Evolutionary conservation across 2,329 filamentous ascomycete species (phyloP).

Genomic region (Blastomyces parvus): DNA sequence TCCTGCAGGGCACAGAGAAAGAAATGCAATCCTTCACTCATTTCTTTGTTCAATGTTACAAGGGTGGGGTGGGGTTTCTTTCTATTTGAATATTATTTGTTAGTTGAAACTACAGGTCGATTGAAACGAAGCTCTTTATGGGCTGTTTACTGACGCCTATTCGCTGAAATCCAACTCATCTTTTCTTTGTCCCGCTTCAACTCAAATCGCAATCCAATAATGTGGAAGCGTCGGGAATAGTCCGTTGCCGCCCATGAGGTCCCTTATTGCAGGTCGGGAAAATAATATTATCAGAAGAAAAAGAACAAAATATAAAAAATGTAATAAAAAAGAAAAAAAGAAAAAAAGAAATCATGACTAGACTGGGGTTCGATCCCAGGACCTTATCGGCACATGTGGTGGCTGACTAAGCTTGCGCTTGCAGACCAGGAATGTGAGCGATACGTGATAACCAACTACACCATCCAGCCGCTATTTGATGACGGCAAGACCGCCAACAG

Average conservation of each 20-base stretch:
- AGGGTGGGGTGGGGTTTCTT: background rate
- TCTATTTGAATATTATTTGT: background rate
- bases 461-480: constrained; percentile 7
- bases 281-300: no score
- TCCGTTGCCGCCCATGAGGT: background rate
- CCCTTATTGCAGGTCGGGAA: background rate
- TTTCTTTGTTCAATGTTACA: background rate
- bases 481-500: background rate
- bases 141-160: background rate
- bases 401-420: background rate
- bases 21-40: background rate
- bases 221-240: background rate
- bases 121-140: background rate
- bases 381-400: constrained; percentile 14
- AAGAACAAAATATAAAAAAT: no score
- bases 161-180: background rate
- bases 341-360: constrained; percentile 11
- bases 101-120: background rate
- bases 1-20: constrained; percentile 7
- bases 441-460: constrained; percentile 10
- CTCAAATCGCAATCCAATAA: background rate
- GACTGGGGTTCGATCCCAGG: constrained; percentile 20
- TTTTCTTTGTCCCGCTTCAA: background rate
- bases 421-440: background rate
- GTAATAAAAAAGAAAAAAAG: background rate